Percentiles rank a stretch among this genome's conserved stretches.
Evolutionary conservation across 495 filamentous ascomycete species (phyloP).

Genomic region (Penicilliopsis zonata): DNA sequence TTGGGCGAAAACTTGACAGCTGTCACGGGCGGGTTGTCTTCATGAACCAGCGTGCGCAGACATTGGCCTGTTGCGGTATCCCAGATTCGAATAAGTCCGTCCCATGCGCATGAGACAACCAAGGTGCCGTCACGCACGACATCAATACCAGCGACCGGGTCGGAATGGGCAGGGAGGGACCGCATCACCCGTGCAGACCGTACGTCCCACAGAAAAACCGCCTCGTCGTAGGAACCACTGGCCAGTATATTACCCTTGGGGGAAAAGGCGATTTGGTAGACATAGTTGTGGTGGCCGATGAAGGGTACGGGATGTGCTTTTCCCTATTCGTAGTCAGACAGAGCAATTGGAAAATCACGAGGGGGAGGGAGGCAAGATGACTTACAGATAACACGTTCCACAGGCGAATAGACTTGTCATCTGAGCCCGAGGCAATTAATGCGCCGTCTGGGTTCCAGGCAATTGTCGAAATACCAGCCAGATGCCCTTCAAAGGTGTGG

Average conservation of each 20-base stretch:
- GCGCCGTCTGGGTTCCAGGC: constrained; percentile 84
- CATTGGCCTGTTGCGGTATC: constrained; percentile 94
- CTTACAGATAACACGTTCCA: constrained; percentile 76
- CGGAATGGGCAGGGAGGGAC: constrained; percentile 84
- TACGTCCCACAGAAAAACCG: constrained; percentile 93
- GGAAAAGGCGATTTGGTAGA: constrained; percentile 85
- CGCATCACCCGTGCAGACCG: constrained; percentile 73
- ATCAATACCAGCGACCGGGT: constrained; percentile 87
- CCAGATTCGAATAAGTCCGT: constrained; percentile 89
- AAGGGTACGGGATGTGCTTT: constrained; percentile 54
- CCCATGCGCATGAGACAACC: constrained; percentile 76
- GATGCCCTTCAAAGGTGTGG: constrained; percentile 84
- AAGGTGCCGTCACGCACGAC: constrained; percentile 88
- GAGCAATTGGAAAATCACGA: not conserved
- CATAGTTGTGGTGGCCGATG: constrained; percentile 87
- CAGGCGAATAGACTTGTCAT: constrained; percentile 90
- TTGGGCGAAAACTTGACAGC: constrained; percentile 88
- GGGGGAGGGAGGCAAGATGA: constrained; percentile 6
- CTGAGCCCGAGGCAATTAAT: constrained; percentile 78
- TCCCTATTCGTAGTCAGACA: constrained; percentile 20
- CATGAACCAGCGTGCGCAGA: constrained; percentile 85
- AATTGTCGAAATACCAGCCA: constrained; percentile 81
- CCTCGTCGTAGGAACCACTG: constrained; percentile 92
- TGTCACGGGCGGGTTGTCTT: constrained; percentile 89
- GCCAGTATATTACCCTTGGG: constrained; percentile 95